Conservation (phyloP, 768 basidiomycete genomes). For the Suillus ampliporus region DNA sequence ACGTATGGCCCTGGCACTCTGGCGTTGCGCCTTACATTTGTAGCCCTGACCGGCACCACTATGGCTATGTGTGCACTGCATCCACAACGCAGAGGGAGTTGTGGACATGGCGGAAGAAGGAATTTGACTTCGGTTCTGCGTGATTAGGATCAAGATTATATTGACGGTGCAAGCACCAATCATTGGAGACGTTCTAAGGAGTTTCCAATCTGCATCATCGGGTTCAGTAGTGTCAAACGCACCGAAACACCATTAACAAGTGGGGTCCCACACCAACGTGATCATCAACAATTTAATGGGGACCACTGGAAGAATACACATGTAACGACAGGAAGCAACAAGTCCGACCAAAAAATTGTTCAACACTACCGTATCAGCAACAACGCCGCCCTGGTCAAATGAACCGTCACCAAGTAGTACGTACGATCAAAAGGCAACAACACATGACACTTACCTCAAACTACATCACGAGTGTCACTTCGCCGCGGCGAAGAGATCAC, state of each 20-base stretch:
- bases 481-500: not conserved
- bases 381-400: not conserved
- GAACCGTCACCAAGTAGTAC: conserved; percentile 2
- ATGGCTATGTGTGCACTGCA: not conserved
- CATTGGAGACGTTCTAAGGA: not conserved
- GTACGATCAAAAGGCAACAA: not conserved
- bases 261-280: not conserved
- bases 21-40: too few relatives aligned
- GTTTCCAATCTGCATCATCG: not conserved
- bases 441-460: conserved; percentile 20
- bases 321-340: conserved; percentile 8
- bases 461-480: not conserved
- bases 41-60: not conserved
- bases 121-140: not conserved
- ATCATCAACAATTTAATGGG: conserved; percentile 2
- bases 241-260: not conserved
- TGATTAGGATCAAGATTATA: not conserved
- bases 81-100: not conserved
- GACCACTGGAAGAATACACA: conserved; percentile 9
- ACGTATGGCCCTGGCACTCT: not conserved
- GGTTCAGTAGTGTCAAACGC: not conserved
- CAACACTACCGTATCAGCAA: not conserved
- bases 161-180: not conserved
- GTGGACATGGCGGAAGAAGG: not conserved
- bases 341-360: conserved; percentile 6